Conservation (phyloP, 495 filamentous ascomycete genomes). For the Trichoderma gamsii region DNA sequence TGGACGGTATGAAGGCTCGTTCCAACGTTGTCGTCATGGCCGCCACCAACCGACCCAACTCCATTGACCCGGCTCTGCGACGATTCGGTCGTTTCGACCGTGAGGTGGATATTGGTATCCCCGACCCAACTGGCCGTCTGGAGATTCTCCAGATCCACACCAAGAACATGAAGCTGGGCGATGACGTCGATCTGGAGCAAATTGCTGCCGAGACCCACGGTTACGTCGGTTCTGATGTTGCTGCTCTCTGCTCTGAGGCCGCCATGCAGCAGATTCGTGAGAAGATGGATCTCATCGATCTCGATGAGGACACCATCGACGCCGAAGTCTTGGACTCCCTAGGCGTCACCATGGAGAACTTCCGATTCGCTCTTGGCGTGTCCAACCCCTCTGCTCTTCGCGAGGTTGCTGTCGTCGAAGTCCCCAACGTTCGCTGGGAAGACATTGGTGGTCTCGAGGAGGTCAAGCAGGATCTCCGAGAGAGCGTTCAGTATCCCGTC, state of each 20-base stretch:
- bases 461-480: conserved; percentile 99
- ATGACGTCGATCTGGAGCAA: conserved; percentile 93
- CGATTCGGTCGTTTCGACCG: conserved; percentile 98
- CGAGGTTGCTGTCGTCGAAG: conserved; percentile 98
- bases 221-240: conserved; percentile 97
- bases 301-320: conserved; percentile 98
- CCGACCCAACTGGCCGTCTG: conserved; percentile 95
- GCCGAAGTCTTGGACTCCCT: conserved; percentile 97
- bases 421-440: conserved; percentile 98
- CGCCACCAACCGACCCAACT: conserved; percentile 95
- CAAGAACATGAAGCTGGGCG: conserved; percentile 99
- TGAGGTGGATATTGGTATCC: conserved; percentile 96
- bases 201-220: conserved; percentile 98
- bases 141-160: conserved; percentile 99
- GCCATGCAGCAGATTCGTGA: conserved; percentile 99
- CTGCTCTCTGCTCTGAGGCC: conserved; percentile 97
- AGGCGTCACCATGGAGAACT: conserved; percentile 99
- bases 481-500: conserved; percentile 97
- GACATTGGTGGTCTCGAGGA: conserved; percentile 97
- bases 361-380: conserved; percentile 94
- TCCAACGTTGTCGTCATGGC: conserved; percentile 99
- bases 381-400: conserved; percentile 98
- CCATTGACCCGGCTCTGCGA: conserved; percentile 93
- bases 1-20: conserved; percentile 99
- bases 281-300: conserved; percentile 99